A percentile compares a stretch with the other conserved stretches of the same genome.
Evolutionary conservation across 177 flowering plant species (phyloP).

Genomic region (Vitis hybrid): DNA sequence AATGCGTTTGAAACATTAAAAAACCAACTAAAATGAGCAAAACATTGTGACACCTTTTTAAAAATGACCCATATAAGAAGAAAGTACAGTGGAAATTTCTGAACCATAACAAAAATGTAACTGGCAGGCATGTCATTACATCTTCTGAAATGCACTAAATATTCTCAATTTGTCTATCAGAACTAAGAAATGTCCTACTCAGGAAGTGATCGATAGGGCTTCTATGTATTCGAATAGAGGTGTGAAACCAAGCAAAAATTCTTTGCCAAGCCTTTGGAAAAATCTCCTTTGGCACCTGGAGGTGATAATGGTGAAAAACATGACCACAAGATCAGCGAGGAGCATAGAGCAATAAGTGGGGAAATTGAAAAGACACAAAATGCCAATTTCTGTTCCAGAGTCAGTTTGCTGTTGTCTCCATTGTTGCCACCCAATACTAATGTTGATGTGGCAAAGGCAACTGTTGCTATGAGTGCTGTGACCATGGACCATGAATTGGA

Average conservation of each 20-base stretch:
- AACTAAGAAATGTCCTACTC: constrained; percentile 42
- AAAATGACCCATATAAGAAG: too few species aligned
- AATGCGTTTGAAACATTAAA: too few species aligned
- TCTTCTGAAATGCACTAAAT: too few species aligned
- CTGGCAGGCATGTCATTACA: too few species aligned
- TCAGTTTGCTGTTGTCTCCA: constrained; percentile 19
- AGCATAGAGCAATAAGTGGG: constrained; percentile 37
- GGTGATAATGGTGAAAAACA: constrained; percentile 46
- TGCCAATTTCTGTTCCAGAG: constrained; percentile 23
- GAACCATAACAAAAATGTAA: too few species aligned
- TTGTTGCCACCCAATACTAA: constrained; percentile 35
- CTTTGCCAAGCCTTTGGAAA: constrained; percentile 21
- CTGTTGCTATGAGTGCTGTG: constrained; percentile 30
- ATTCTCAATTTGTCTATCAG: constrained; percentile 27
- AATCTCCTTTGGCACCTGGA: constrained; percentile 36
- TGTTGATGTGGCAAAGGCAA: constrained; percentile 39
- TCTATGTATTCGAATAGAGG: constrained; percentile 33
- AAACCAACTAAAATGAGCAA: too few species aligned
- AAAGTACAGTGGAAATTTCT: too few species aligned
- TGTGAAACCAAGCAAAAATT: constrained; percentile 31
- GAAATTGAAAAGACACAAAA: constrained; percentile 37
- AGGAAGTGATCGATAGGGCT: constrained; percentile 37
- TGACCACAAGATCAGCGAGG: constrained; percentile 36
- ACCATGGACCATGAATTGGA: constrained; percentile 41
- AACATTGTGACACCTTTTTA: too few species aligned